These are phyloP conservation scores for Pyricularia grisea DNA, from an alignment of 2,329 filamentous ascomycete species.

Conservation along the genomic window DNA sequence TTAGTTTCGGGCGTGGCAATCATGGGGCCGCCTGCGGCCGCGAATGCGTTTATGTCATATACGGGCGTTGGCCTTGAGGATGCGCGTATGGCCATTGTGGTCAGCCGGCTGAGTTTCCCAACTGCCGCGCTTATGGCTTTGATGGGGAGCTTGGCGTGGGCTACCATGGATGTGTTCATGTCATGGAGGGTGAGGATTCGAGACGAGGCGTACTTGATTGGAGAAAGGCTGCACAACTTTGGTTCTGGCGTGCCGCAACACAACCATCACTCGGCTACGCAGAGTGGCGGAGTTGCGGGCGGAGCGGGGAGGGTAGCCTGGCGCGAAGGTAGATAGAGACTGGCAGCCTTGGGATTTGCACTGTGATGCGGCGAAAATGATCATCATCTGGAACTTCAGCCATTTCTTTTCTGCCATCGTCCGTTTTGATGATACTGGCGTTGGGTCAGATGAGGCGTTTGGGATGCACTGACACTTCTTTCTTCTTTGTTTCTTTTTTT, in stretches of 20 bases:
- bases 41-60: constrained; percentile 36
- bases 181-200: constrained; percentile 74
- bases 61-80: constrained; percentile 16
- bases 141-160: constrained; percentile 33
- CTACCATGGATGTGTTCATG: constrained; percentile 52
- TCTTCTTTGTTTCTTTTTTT: not conserved
- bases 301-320: not conserved
- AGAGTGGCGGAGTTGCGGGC: not conserved
- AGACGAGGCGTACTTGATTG: constrained; percentile 94
- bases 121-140: constrained; percentile 41
- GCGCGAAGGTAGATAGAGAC: not conserved
- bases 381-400: not conserved
- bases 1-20: constrained; percentile 55
- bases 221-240: constrained; percentile 91
- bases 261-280: not conserved
- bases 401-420: not conserved
- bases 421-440: not conserved
- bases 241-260: constrained; percentile 27
- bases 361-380: not conserved
- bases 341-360: not conserved
- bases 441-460: not conserved
- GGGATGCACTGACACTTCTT: not conserved
- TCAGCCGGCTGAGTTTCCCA: constrained; percentile 60
- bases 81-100: constrained; percentile 8
- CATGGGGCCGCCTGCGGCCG: constrained; percentile 51